Conservation (phyloP, 1,284 basidiomycete genomes). For the Cryptococcus jaspeensis region DNA sequence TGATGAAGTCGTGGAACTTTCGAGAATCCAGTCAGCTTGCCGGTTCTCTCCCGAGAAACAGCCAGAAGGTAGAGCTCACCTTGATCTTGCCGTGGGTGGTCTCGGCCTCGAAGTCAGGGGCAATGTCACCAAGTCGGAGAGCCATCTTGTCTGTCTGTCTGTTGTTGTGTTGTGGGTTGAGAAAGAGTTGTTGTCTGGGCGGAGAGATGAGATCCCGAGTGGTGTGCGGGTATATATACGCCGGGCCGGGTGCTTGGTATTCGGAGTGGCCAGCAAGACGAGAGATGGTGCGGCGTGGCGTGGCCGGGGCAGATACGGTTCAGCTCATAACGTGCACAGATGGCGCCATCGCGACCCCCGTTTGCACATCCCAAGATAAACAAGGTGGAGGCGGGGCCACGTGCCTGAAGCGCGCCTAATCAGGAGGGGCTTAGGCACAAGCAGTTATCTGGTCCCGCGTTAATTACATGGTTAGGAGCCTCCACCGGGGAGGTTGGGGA, state of each 20-base stretch:
- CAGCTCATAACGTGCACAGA: too few relatives aligned
- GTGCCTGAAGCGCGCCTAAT: background rate
- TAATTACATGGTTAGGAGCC: background rate
- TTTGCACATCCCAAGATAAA: background rate
- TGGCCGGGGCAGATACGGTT: too few relatives aligned
- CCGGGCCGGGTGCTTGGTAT: too few relatives aligned
- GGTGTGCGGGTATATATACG: too few relatives aligned
- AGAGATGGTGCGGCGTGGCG: too few relatives aligned
- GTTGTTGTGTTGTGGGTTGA: background rate
- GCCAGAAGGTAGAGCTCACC: slow-evolving; percentile 2
- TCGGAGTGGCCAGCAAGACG: too few relatives aligned
- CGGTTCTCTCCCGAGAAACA: background rate
- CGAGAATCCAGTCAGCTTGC: slow-evolving; percentile 2
- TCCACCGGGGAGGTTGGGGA: too few relatives aligned
- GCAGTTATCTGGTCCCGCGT: too few relatives aligned
- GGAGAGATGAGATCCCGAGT: background rate
- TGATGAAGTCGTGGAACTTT: slow-evolving; percentile 90
- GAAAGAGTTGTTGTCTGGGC: background rate
- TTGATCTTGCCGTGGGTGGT: slow-evolving; percentile 59
- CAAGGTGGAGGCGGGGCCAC: background rate
- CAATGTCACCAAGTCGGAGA: slow-evolving; percentile 48
- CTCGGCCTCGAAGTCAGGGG: slow-evolving; percentile 58
- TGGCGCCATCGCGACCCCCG: background rate
- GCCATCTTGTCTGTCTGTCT: slow-evolving; percentile 32
- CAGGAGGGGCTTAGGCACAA: background rate